Conservation (phyloP, 2,329 filamentous ascomycete species). For the Keithomyces neogunnii region DNA sequence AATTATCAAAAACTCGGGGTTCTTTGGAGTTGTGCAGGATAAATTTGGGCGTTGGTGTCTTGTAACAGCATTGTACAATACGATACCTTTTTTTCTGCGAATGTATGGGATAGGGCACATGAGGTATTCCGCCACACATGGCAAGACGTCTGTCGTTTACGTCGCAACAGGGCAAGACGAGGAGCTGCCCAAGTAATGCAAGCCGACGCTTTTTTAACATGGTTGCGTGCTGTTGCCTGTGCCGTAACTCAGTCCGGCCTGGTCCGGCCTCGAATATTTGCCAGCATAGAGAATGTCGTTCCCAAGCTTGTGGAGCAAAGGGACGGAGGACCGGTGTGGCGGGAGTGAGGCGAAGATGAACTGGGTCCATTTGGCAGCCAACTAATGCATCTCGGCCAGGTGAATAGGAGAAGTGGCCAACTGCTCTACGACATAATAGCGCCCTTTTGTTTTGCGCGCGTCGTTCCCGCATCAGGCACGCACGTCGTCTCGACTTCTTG, state of each 20-base stretch:
- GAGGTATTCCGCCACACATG: not conserved
- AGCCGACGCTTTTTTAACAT: not conserved
- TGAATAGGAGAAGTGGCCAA: too few relatives aligned
- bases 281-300: too few relatives aligned
- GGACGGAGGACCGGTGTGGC: too few relatives aligned
- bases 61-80: constrained; percentile 27
- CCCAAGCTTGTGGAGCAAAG: too few relatives aligned
- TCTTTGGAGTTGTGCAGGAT: constrained; percentile 3
- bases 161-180: not conserved
- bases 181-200: not conserved
- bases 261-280: too few relatives aligned
- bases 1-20: not conserved
- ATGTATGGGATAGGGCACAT: constrained; percentile 1
- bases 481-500: too few relatives aligned
- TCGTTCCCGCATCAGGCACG: too few relatives aligned
- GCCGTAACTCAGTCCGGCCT: not conserved
- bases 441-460: too few relatives aligned
- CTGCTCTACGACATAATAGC: too few relatives aligned
- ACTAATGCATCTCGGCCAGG: too few relatives aligned
- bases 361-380: too few relatives aligned
- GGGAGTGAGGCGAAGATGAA: too few relatives aligned
- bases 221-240: not conserved
- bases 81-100: constrained; percentile 23
- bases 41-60: constrained; percentile 13
- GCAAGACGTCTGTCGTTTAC: constrained; percentile 4